Evolutionary conservation across 352 stramenopile genomes (phyloP), one percentile per base, ranked within the genome.

Genomic region (Phytophthora europaea): DNA sequence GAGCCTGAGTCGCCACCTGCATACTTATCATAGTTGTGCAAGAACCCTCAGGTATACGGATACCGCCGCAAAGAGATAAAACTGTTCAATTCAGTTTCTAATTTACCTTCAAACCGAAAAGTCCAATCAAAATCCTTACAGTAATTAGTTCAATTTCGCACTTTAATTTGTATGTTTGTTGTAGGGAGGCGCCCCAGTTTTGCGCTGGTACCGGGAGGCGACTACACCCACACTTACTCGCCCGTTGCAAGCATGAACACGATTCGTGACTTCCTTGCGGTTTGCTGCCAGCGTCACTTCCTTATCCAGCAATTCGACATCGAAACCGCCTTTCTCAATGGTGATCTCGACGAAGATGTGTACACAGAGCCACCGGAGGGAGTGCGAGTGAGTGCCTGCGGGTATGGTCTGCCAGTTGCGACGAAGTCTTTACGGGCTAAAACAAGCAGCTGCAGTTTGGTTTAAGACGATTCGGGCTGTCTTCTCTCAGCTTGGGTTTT

Each of bases 241-340:
- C 73, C 77, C 5, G 73, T 80, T 43, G 71, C 65, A 23, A 70
- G 63, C 50, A 45, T 70, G 15, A 58, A 65, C 13, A 71, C 70
- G 15, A 62, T 84, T 34, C 50, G 75, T 8, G 26, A 70, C 13
- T 77, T 81, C 38, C 23, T 83, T 4, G 33, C 65, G 5, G 13
- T 76, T 2, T 81, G 73, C 62, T 78, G 73, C 48, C 40, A 48
- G 40, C 40, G 36, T 43, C 36, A 43, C 4, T 3, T 48, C 40
- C 13, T 48, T 18, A 75, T 84, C 20, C 20, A 50, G 16, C 78
- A 82, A 54, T 69, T 67, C 22, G 61, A 78, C 28, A 22, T 85
- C 26, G 61, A 83, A 4, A 82, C 78, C 12, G 73, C 80, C 1
- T 83, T 85, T 50, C 50, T 85, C 0, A 78, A 87, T 53, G 77